Evolutionary conservation across 495 filamentous ascomycete genomes (phyloP), one percentile per base, ranked within the genome.

Genomic region (Daldinia bambusicola): DNA sequence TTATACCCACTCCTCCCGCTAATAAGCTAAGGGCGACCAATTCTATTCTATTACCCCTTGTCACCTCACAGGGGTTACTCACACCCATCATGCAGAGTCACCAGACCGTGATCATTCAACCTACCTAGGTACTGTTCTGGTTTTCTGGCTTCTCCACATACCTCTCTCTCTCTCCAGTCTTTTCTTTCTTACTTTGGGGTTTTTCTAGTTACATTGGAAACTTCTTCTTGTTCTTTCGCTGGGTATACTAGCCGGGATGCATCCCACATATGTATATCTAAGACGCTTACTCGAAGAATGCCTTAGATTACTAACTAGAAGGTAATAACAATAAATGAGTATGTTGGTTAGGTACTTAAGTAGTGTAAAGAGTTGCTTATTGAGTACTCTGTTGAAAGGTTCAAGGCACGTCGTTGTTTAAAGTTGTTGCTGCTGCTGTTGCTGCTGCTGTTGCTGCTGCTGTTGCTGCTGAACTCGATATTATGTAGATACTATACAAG

Each of bases 61-160:
- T 56, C 55, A 30, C n/a, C 14, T 36, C 56, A 53, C 70, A 72
- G 70, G 68, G 70, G 65, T 72, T 62, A 67, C 55, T 56, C 65
- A 9, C 70, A 72, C 70, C 64, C 64, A 61, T 66, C 55, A 72
- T 72, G 70, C 65, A 72, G 56, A 72, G 63, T 65, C 63, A 67
- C 61, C 58, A 72, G 66, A 67, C 69, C 60, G 69, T 70, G 61
- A 61, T 67, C 61, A 67, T 58, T 61, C 50, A 55, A 56, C 58
- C 67, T 61, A 70, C n/a, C n/a, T n/a, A n/a, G n/a, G n/a, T n/a
- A n/a, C 67, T 61, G 34, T 65, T 69, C 43, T 60, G 37, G 26
- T 71, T 55, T 51, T 58, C 37, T 26, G 26, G 18, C 14, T 38
- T 37, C 31, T 57, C 53, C 31, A 57, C 30, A 53, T 32, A 13